Conservation (phyloP, 495 filamentous ascomycete species). For the Pseudomonodictys pantanalensis region DNA sequence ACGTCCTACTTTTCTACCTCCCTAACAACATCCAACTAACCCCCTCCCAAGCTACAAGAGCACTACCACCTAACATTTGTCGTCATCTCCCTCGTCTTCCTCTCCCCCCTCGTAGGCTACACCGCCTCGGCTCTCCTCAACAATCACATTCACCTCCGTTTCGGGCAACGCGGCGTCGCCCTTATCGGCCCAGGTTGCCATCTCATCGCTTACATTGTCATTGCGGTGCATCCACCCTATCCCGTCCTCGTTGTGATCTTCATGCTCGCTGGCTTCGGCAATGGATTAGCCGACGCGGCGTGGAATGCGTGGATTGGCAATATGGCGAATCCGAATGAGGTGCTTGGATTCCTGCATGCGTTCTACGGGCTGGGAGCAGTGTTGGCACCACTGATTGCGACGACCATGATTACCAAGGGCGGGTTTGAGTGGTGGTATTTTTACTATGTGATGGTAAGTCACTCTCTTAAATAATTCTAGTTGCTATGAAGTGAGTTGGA, state of each 20-base stretch:
- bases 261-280: slow-evolving; percentile 60
- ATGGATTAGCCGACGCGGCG: slow-evolving; percentile 59
- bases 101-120: slow-evolving; percentile 61
- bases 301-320: slow-evolving; percentile 67
- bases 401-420: slow-evolving; percentile 53
- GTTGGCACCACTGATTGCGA: slow-evolving; percentile 56
- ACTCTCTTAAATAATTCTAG: no score
- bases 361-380: slow-evolving; percentile 59
- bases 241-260: slow-evolving; percentile 58
- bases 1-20: background rate
- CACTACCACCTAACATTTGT: slow-evolving; percentile 59
- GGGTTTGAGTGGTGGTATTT: slow-evolving; percentile 55
- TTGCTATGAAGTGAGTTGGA: background rate
- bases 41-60: slow-evolving; percentile 50
- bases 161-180: slow-evolving; percentile 75
- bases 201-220: slow-evolving; percentile 61
- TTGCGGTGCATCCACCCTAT: slow-evolving; percentile 58
- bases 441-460: slow-evolving; percentile 60
- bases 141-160: slow-evolving; percentile 53
- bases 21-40: slow-evolving; percentile 12
- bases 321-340: slow-evolving; percentile 60
- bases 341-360: slow-evolving; percentile 58
- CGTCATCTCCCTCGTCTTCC: slow-evolving; percentile 61
- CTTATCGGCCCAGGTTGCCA: slow-evolving; percentile 62
- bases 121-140: slow-evolving; percentile 56